phyloP scores from a whole-genome alignment of 2,329 filamentous ascomycete species.

The Pseudogymnoascus sp. region DNA sequence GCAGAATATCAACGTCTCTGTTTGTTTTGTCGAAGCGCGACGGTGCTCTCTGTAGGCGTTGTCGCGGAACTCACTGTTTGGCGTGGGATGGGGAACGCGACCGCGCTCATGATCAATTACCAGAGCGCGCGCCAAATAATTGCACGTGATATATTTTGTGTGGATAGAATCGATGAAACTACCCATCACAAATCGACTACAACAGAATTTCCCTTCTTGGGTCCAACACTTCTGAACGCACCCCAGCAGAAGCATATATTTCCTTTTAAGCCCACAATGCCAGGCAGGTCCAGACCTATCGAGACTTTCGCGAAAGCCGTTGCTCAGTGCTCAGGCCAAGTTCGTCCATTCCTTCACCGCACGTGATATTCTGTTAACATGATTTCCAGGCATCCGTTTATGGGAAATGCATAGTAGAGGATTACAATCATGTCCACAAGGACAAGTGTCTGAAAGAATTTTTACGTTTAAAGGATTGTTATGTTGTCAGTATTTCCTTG shows the following conservation, averaged over 20 bases:
- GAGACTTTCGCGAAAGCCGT: constrained; percentile 61
- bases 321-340: constrained; percentile 59
- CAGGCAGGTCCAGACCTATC: constrained; percentile 48
- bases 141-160: background rate
- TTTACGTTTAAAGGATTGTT: constrained; percentile 77
- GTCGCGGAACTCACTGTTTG: constrained; percentile 2
- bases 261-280: constrained; percentile 22
- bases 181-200: background rate
- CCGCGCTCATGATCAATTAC: background rate
- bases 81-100: background rate
- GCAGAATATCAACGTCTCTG: background rate
- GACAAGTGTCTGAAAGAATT: constrained; percentile 88
- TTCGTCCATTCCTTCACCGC: constrained; percentile 29
- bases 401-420: constrained; percentile 81
- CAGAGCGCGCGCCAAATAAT: background rate
- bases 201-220: background rate
- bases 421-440: constrained; percentile 85
- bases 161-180: background rate
- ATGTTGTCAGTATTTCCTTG: constrained; percentile 52
- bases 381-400: constrained; percentile 65
- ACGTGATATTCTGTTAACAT: background rate
- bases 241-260: background rate
- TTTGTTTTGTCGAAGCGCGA: background rate
- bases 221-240: background rate
- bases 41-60: background rate